These are phyloP conservation scores for Glomus cerebriforme DNA, from an alignment of 192 early-diverging fungal species.

Conservation along the genomic window DNA sequence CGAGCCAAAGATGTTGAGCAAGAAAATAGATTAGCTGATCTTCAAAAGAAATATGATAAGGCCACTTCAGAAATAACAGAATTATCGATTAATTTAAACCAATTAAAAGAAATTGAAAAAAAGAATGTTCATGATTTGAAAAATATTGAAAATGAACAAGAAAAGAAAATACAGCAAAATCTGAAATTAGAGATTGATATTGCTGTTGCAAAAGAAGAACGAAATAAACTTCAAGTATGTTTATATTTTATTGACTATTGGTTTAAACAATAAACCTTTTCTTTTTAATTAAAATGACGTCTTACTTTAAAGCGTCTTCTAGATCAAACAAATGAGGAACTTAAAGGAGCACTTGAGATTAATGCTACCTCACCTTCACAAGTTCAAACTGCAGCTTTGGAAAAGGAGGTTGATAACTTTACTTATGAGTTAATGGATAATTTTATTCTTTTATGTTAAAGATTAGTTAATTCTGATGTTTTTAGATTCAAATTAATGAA, in stretches of 20 bases:
- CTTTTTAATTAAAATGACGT: neutral
- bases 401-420: constrained; percentile 37
- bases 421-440: neutral
- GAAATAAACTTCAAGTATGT: neutral
- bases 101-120: neutral
- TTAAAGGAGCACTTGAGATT: neutral
- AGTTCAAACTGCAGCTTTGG: constrained; percentile 37
- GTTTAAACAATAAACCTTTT: neutral
- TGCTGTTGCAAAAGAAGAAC: neutral
- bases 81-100: neutral
- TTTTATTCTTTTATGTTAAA: no score
- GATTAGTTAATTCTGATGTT: neutral
- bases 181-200: neutral
- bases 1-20: neutral
- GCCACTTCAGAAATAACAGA: neutral
- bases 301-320: neutral
- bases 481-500: constrained; percentile 41
- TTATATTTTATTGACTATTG: neutral
- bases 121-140: neutral
- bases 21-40: neutral
- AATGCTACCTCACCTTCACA: neutral
- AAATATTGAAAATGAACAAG: neutral
- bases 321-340: neutral
- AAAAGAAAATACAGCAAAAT: neutral
- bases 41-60: neutral